These are phyloP conservation scores for Hypocreales sp. DNA, from an alignment of 2,329 filamentous ascomycete species.

Conservation along the genomic window DNA sequence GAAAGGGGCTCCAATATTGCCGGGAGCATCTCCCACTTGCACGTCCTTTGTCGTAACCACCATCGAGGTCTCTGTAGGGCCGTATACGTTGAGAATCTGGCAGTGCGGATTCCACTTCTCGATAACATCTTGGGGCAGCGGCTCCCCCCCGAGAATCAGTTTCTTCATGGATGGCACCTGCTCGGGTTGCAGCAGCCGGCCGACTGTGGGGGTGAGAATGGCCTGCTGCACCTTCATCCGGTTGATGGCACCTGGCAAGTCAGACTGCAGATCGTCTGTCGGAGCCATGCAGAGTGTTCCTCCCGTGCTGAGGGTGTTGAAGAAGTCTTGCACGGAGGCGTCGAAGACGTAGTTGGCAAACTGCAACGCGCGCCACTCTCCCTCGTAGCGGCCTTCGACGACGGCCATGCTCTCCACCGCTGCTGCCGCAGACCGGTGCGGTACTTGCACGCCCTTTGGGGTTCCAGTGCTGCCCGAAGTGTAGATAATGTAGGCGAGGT, in stretches of 20 bases:
- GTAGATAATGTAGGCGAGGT: background rate
- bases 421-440: slow-evolving; percentile 5
- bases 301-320: slow-evolving; percentile 3
- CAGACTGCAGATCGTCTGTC: background rate
- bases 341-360: background rate
- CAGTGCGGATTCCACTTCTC: slow-evolving; percentile 4
- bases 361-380: background rate
- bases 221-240: slow-evolving; percentile 3
- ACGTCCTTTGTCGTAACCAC: slow-evolving; percentile 4
- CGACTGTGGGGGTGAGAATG: slow-evolving; percentile 7
- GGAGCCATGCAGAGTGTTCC: background rate
- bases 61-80: slow-evolving; percentile 6
- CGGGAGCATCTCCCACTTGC: background rate
- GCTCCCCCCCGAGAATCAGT: slow-evolving; percentile 5
- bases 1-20: background rate
- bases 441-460: slow-evolving; percentile 7
- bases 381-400: slow-evolving; percentile 1
- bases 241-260: background rate
- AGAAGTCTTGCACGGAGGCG: slow-evolving; percentile 2
- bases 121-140: slow-evolving; percentile 3
- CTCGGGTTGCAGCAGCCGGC: slow-evolving; percentile 4
- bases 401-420: slow-evolving; percentile 6
- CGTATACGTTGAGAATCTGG: slow-evolving; percentile 5
- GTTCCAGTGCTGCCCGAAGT: no score
- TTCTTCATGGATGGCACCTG: slow-evolving; percentile 6